phyloP scores from a whole-genome alignment of 2,329 filamentous ascomycete species.

The Xylariaceae sp. region DNA sequence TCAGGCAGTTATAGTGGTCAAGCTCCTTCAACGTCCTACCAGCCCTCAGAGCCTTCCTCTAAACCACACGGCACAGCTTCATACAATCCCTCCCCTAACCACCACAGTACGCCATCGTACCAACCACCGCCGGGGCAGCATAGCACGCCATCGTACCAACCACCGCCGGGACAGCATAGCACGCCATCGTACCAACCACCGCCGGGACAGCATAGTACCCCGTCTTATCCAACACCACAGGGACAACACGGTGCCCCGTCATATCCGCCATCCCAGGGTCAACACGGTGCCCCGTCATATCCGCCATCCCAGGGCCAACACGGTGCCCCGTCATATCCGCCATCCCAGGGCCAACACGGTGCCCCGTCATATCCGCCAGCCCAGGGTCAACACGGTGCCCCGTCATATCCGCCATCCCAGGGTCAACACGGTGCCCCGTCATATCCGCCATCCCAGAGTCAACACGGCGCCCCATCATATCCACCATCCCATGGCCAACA shows the following conservation, averaged over 20 bases:
- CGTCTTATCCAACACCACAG: neutral
- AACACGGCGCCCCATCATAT: constrained; percentile 20
- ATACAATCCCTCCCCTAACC: constrained; percentile 21
- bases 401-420: constrained; percentile 17
- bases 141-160: constrained; percentile 18
- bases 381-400: constrained; percentile 23
- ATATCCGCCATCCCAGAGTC: neutral
- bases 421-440: constrained; percentile 11
- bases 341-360: constrained; percentile 21
- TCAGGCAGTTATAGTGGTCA: constrained; percentile 56
- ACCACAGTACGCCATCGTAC: constrained; percentile 26
- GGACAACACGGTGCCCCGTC: constrained; percentile 16
- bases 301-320: constrained; percentile 11
- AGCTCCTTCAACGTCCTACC: constrained; percentile 58
- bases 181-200: constrained; percentile 21
- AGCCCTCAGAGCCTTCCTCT: constrained; percentile 35
- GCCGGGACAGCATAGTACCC: constrained; percentile 10
- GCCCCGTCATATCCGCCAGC: constrained; percentile 19
- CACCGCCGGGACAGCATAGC: constrained; percentile 20
- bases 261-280: constrained; percentile 2
- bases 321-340: constrained; percentile 20
- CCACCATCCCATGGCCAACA: constrained; percentile 9
- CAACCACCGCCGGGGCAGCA: constrained; percentile 18
- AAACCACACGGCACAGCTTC: constrained; percentile 27
- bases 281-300: constrained; percentile 20